Base-by-base conservation (phyloP, 2,329 filamentous ascomycete genomes). In the Hymenoscyphus occultus region DNA sequence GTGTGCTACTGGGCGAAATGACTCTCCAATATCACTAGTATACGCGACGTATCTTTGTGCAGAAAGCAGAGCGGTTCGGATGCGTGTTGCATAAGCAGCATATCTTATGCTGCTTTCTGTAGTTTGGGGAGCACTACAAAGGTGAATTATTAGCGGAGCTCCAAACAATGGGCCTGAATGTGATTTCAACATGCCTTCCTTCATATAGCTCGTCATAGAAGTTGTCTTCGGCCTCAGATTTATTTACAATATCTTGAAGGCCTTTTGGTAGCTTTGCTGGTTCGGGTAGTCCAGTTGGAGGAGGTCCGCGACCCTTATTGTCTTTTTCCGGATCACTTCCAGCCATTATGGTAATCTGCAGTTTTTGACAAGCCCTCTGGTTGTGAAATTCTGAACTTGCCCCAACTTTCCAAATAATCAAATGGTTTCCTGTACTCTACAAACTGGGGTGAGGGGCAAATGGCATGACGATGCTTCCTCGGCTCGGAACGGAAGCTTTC, bases 41-140 rank as follows among this genome's bases (percentile, higher is more conserved):
- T 99, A 99, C 64, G 95, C 95, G 59, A 99, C 93, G 75, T 99
- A 99, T 74, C 95, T 89, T 74, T 98, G 95, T 3, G 93, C 93
- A 16, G 91, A 92, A 71, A 93, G 82, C 74, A 99, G 87, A 70
- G 98, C 91, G 7, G 93, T 97, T 67, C 92, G 88, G 68, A 95
- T 80, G 59, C 95, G 89, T 66, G 89, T 87, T 59, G 92, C 92
- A 79, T 99, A 99, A 71, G 91, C 95, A 64, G 93, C 94, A 79
- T 98, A 99, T 74, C 95, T 90, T 74, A 96, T 81, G 71, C 87
- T 89, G 71, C 88, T 90, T 63, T 97, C 92, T 66, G 92, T 97
- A 5, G 92, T 91, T 72, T 96, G 90, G 64, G 88, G 84, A 14
- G 84, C 86, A 73, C 89, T 91, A 75, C 66, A 22, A 51, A 12